Base-by-base conservation (phyloP, 2,329 filamentous ascomycete genomes). In the Xenoacremonium recifei region DNA sequence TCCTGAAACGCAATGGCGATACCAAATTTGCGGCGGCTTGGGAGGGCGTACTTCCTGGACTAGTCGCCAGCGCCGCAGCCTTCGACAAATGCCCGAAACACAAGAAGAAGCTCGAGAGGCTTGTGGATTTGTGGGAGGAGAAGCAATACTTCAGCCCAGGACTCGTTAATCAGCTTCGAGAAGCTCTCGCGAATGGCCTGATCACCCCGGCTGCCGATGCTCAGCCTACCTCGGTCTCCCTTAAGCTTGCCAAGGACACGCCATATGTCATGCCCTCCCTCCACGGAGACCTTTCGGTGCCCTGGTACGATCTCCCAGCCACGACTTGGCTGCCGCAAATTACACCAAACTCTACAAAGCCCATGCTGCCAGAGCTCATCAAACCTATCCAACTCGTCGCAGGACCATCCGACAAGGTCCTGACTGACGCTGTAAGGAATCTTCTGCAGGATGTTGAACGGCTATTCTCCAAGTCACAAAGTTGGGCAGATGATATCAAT, bases 221-320 rank as follows among this genome's bases (percentile, higher is more conserved):
- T 15, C 50, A 60, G 45, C 35, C 46, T 23, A 41, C 50, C 7
- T 56, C 50, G 27, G 40, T 51, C n/a, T 50, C 60, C 3, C 18
- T 65, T 4, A 70, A 69, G 48, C 59, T 69, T 5, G 67, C 75
- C 13, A 84, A 79, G 53, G 73, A 84, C 45, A 68, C 69, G 1
- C 85, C 86, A 0, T 92, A 81, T 57, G 65, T 85, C 20, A 76
- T 95, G 63, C 90, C 90, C 16, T 73, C 85, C 2, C 79, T 77
- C 42, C 90, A 95, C 61, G 90, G 90, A 30, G 87, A 95, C 58
- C 67, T 76, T 2, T 77, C 79, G 0, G 81, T 77, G 4, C 82
- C 85, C 0, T 95, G 85, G 79, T 87, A 90, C 65, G 89, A 95
- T 50, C 70, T 95, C 1, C 89, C 89, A 0, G 89, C 89, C 2